phyloP scores from a whole-genome alignment of 192 early-diverging fungal genomes.

The Backusella parvicylindrica region DNA sequence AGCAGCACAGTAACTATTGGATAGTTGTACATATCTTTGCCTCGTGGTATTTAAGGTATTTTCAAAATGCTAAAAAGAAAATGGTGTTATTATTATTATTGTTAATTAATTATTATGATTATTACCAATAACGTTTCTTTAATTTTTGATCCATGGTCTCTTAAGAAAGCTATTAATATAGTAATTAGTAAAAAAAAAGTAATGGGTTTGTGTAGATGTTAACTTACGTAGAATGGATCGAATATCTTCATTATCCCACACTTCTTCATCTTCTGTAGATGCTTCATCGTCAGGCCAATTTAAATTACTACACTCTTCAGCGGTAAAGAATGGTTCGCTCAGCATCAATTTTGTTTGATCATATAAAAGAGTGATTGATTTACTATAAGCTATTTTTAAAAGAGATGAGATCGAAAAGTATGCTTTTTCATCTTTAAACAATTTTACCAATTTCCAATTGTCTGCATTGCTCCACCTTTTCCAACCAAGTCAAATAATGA shows the following conservation, averaged over 20 bases:
- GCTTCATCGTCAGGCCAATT: constrained; percentile 1
- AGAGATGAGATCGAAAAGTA: background rate
- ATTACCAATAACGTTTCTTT: constrained; percentile 2
- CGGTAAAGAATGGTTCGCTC: constrained; percentile 5
- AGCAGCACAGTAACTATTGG: constrained; percentile 9
- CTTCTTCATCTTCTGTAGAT: background rate
- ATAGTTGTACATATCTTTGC: constrained; percentile 3
- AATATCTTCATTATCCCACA: constrained; percentile 7
- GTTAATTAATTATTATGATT: background rate
- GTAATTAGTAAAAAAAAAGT: background rate
- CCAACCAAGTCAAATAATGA: constrained; percentile 13
- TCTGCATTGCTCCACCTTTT: constrained; percentile 17
- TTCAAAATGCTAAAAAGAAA: constrained; percentile 18
- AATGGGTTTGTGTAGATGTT: background rate
- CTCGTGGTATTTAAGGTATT: background rate
- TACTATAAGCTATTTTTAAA: background rate
- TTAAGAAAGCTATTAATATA: background rate
- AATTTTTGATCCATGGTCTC: constrained; percentile 8
- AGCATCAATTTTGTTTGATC: background rate
- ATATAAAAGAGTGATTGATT: background rate
- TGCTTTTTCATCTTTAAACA: background rate
- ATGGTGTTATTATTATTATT: background rate
- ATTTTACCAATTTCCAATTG: constrained; percentile 12
- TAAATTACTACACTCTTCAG: background rate
- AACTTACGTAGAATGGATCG: constrained; percentile 5